Conservation (phyloP, 805 yeast species). For the Lachancea fermentati region DNA sequence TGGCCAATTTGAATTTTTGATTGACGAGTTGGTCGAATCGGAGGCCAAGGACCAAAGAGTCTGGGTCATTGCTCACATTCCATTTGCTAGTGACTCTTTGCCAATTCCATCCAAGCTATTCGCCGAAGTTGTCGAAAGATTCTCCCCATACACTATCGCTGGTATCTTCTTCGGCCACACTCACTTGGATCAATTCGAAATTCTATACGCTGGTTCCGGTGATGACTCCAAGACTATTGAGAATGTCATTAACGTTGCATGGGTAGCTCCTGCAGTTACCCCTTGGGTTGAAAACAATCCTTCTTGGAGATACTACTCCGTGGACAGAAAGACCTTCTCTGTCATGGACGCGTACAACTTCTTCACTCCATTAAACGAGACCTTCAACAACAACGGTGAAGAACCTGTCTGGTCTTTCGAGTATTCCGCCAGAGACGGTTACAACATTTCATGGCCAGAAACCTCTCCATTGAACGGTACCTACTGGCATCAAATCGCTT, state of each 20-base stretch:
- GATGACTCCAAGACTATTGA: constrained; percentile 37
- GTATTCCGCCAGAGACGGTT: constrained; percentile 58
- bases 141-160: constrained; percentile 63
- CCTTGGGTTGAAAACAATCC: constrained; percentile 59
- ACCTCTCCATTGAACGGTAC: constrained; percentile 58
- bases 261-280: constrained; percentile 63
- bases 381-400: constrained; percentile 45
- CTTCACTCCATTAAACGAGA: constrained; percentile 54
- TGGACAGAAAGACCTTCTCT: constrained; percentile 54
- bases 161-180: constrained; percentile 68
- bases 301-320: constrained; percentile 66
- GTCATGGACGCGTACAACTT: constrained; percentile 55
- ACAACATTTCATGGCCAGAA: constrained; percentile 51
- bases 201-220: constrained; percentile 48
- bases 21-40: constrained; percentile 55
- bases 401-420: constrained; percentile 61
- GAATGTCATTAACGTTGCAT: constrained; percentile 50
- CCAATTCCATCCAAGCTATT: constrained; percentile 57
- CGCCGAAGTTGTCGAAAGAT: constrained; percentile 54
- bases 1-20: constrained; percentile 57
- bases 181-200: constrained; percentile 61
- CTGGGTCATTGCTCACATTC: constrained; percentile 72
- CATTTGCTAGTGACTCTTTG: constrained; percentile 52
- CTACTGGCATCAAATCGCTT: constrained; percentile 58
- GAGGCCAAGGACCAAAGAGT: constrained; percentile 56